A percentile compares a stretch with the other conserved stretches of the same genome.
phyloP scores from a whole-genome alignment of 2,329 filamentous ascomycete genomes.

The Fusarium longipes region DNA sequence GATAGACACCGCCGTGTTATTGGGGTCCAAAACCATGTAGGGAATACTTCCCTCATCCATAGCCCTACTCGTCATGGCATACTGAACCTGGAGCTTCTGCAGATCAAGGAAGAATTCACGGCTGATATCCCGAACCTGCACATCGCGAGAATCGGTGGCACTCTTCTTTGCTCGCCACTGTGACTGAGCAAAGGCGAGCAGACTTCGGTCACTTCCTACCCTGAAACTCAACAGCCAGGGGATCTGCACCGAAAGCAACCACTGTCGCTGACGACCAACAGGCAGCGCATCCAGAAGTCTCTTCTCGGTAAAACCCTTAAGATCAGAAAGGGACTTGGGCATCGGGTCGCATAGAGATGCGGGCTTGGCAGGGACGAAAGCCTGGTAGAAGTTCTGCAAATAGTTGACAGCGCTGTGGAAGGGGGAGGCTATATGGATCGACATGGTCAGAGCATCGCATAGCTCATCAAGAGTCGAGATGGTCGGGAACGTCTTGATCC shows the following conservation, averaged over 20 bases:
- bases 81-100: background rate
- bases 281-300: background rate
- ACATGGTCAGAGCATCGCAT: background rate
- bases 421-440: background rate
- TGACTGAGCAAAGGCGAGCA: background rate
- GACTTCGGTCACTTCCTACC: background rate
- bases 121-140: background rate
- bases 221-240: background rate
- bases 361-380: background rate
- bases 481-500: background rate
- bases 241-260: background rate
- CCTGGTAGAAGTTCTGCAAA: background rate
- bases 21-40: no score
- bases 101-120: background rate
- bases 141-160: background rate
- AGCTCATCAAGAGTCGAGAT: background rate
- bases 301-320: background rate
- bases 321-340: background rate
- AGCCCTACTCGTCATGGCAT: background rate
- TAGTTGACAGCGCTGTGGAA: conserved; percentile 1
- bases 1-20: no score
- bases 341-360: background rate
- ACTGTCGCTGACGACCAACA: background rate
- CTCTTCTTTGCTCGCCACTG: background rate
- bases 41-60: background rate